Evolutionary conservation across 2,329 filamentous ascomycete genomes (phyloP).

Genomic region (Alternaria consortialis): DNA sequence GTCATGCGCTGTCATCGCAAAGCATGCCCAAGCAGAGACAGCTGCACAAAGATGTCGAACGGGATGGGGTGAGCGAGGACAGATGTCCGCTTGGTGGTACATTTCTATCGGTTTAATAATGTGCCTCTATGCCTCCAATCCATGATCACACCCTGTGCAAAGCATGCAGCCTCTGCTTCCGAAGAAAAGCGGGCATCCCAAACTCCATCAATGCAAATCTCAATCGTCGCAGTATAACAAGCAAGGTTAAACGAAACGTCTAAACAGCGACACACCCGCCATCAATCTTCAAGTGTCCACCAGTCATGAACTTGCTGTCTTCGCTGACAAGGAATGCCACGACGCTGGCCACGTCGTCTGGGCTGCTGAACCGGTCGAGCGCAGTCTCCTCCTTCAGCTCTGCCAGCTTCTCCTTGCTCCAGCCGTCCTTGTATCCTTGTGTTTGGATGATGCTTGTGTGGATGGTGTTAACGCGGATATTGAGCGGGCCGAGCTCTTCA

Average conservation of each 20-base stretch:
- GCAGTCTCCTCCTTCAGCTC: conserved; percentile 46
- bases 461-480: conserved; percentile 54
- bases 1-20: conserved; percentile 3
- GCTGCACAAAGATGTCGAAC: background rate
- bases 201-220: conserved; percentile 34
- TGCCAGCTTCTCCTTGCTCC: conserved; percentile 47
- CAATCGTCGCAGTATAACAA: conserved; percentile 1
- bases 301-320: conserved; percentile 53
- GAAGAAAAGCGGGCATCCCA: conserved; percentile 18
- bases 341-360: conserved; percentile 51
- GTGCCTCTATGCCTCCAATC: conserved; percentile 1
- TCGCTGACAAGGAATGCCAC: conserved; percentile 52
- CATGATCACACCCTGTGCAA: conserved; percentile 4
- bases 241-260: background rate
- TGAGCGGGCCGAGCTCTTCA: conserved; percentile 49
- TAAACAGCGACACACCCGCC: conserved; percentile 45
- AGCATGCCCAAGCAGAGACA: conserved; percentile 1
- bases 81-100: background rate
- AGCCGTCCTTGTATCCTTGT: conserved; percentile 47
- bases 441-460: conserved; percentile 53
- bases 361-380: conserved; percentile 48
- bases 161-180: conserved; percentile 1
- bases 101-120: conserved; percentile 6
- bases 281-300: conserved; percentile 47
- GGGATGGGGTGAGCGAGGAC: background rate